phyloP scores from a whole-genome alignment of 2,329 filamentous ascomycete species.

The Sporothrix brunneoviolacea region DNA sequence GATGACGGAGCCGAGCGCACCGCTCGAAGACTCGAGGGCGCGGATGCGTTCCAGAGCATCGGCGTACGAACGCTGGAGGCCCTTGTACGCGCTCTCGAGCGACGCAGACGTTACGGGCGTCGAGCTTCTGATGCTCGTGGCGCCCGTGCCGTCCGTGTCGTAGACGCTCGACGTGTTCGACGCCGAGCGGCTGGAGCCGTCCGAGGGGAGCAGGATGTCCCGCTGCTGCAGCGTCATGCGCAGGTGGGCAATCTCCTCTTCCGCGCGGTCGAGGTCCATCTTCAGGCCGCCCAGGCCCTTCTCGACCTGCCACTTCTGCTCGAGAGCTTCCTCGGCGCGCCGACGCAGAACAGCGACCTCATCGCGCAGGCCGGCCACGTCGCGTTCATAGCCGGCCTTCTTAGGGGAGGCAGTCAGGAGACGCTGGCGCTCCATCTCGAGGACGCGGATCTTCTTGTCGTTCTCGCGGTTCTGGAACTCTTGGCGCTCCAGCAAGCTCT shows the following conservation, averaged over 20 bases:
- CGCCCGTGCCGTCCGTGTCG: conserved; percentile 22
- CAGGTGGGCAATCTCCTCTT: conserved; percentile 85
- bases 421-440: conserved; percentile 73
- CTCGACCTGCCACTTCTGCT: conserved; percentile 69
- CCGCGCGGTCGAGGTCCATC: conserved; percentile 93
- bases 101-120: conserved; percentile 60
- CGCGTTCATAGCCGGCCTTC: conserved; percentile 73
- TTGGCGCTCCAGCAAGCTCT: conserved; percentile 77
- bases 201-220: conserved; percentile 67
- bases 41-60: conserved; percentile 62
- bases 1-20: conserved; percentile 16
- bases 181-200: conserved; percentile 36
- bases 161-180: conserved; percentile 20
- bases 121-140: not conserved
- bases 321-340: conserved; percentile 85
- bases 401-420: conserved; percentile 63
- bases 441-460: conserved; percentile 66
- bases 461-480: conserved; percentile 79
- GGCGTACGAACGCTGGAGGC: conserved; percentile 65
- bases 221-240: conserved; percentile 72
- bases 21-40: conserved; percentile 48
- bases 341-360: conserved; percentile 80
- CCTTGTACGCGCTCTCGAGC: conserved; percentile 65
- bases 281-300: conserved; percentile 44
- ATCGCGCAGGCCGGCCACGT: conserved; percentile 70